Conservation (phyloP, 106 monocot genomes). For the Allium cepa region DNA sequence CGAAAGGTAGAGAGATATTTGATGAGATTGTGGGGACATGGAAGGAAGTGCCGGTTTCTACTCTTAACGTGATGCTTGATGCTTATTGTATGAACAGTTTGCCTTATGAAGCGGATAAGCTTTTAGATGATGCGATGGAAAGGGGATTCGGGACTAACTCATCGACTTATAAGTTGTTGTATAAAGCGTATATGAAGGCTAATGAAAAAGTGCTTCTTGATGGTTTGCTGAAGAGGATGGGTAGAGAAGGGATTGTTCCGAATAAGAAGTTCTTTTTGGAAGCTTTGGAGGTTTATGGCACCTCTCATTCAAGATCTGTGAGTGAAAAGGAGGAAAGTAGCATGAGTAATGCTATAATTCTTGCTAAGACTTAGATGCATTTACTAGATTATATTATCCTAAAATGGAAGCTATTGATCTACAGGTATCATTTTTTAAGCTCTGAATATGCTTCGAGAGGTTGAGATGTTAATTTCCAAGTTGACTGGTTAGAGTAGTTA, state of each 20-base stretch:
- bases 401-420: not conserved
- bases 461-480: too few relatives aligned
- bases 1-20: conserved; percentile 64
- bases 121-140: conserved; percentile 37
- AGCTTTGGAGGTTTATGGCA: conserved; percentile 58
- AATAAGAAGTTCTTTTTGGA: conserved; percentile 90
- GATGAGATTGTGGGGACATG: conserved; percentile 51
- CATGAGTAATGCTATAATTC: conserved; percentile 6
- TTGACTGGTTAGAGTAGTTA: too few relatives aligned
- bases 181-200: conserved; percentile 79
- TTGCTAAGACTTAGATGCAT: not conserved
- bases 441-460: not conserved
- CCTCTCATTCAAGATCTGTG: not conserved
- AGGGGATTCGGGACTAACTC: conserved; percentile 46
- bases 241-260: conserved; percentile 70
- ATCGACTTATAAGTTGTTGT: conserved; percentile 77
- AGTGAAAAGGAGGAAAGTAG: conserved; percentile 3
- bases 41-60: conserved; percentile 50
- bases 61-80: conserved; percentile 90
- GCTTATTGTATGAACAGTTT: conserved; percentile 81
- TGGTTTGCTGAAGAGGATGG: conserved; percentile 67
- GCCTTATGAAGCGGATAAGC: conserved; percentile 54
- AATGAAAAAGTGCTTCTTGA: conserved; percentile 56
- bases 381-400: not conserved
- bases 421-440: not conserved